Conservation (phyloP, 345 rosid genomes). For the Laguncularia racemosa region DNA sequence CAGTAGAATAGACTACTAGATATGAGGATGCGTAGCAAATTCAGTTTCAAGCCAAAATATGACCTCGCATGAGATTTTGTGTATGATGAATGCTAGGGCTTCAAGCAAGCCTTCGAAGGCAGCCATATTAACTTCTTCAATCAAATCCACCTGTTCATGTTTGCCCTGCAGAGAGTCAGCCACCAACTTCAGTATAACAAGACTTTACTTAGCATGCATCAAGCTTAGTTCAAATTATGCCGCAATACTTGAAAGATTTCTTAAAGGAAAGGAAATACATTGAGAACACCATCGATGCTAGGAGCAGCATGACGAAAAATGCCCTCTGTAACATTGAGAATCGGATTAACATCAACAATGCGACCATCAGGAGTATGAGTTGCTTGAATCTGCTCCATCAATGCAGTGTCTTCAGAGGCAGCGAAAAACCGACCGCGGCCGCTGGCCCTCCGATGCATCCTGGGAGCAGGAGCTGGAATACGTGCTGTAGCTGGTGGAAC, state of each 20-base stretch:
- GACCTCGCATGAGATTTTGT: conserved; percentile 42
- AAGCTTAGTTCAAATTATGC: background rate
- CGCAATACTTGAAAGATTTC: background rate
- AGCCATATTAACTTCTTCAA: conserved; percentile 14
- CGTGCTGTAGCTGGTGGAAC: conserved; percentile 1
- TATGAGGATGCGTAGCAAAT: background rate
- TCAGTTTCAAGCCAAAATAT: background rate
- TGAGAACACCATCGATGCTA: conserved; percentile 19
- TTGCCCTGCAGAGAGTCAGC: conserved; percentile 11
- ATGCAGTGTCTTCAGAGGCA: conserved; percentile 21
- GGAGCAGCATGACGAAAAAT: conserved; percentile 28
- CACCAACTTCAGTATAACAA: background rate
- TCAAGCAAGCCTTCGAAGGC: conserved; percentile 25
- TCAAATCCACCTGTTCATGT: conserved; percentile 2
- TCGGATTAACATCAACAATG: conserved; percentile 23
- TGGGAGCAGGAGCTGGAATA: background rate
- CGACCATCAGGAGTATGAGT: conserved; percentile 48
- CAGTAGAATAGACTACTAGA: background rate
- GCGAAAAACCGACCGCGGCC: conserved; percentile 19
- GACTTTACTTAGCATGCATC: too few species aligned
- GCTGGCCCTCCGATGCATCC: conserved; percentile 7
- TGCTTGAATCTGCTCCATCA: conserved; percentile 35
- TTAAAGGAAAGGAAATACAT: conserved; percentile 12
- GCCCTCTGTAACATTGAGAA: conserved; percentile 27
- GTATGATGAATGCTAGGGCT: conserved; percentile 21